Base-by-base conservation (phyloP, 345 rosid genomes). In the Gossypium mustelinum region DNA sequence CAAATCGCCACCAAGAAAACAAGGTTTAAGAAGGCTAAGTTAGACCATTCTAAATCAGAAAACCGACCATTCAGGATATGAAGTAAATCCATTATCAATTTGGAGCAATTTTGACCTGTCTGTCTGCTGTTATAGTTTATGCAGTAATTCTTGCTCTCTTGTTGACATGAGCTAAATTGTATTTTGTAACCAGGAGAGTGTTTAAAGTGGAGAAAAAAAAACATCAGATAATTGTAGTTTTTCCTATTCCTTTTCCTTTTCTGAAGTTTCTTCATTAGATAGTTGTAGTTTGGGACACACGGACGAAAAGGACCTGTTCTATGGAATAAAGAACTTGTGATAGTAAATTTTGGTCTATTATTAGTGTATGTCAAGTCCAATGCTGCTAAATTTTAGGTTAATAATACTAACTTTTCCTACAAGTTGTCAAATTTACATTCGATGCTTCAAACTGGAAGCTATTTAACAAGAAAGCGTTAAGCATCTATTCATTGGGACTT, bases 21-120 rank as follows among this genome's bases (percentile, higher is more conserved):
- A 50, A 80, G 80, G 56, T 56, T 78, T 16, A 87, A 83, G 82
- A 85, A 81, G 84, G 77, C 83, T 0, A 86, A 80, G 74, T 66
- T 73, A 39, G 76, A 77, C 34, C 76, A 47, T 24, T 78, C 78
- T 2, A 82, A 76, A 76, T 74, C 86, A 4, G 86, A 75, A 59
- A 80, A 85, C 80, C 79, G 22, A 27, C 89, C 89, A 1, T 84
- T 85, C 85, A 83, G 91, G 93, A 87, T 85, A 84, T 87, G 81
- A 84, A 55, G 11, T 22, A 22, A 14, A 57, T 57, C 50, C 34
- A 2, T 20, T 11, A 0, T 39, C n/a, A 64, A 17, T 51, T 16
- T 9, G 57, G 29, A 54, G 27, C 43, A 44, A 72, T 77, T 77
- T 65, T 48, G 72, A 77, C 79, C 67, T 67, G 73, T 75, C 74